Evolutionary conservation across 805 yeast species (phyloP), one percentile per base, ranked within the genome.

Genomic region (Dipodascopsis tothii): DNA sequence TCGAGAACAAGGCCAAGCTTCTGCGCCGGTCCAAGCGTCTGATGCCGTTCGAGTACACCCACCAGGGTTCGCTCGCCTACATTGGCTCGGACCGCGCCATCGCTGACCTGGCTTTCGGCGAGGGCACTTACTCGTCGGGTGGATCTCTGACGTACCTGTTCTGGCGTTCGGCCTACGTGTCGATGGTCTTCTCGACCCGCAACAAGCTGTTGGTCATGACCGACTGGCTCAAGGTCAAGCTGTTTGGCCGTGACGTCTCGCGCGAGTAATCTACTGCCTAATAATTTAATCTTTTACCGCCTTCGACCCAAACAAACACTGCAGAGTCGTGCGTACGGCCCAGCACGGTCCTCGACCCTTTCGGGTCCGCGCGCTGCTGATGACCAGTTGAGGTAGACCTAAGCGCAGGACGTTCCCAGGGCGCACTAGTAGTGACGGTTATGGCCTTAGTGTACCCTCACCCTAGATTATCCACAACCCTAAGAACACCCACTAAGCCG

Each of bases 101-200:
- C 58, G 96, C 96, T 36, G 96, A 88, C 63, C 70, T 90, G 58
- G 75, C 80, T 21, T 69, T 71, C 56, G 62, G 67, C 58, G 65
- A 64, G n/a, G 82, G 86, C 77, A 78, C 82, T 45, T 81, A 81
- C 60, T 77, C 87, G 27, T 70, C 85, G 39, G 90, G 94, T 51
- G 96, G 96, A 60, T 73, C 81, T 40, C 69, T 84, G 63, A 85
- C 96, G 32, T 87, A 82, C 73, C 71, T 85, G 64, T 84, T 88
- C 75, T 88, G 97, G 97, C 81, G 94, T 69, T 76, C 85, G 23
- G 95, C 95, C 23, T 90, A 90, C 67, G 78, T 90, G 54, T 78
- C 84, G 62, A 88, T 90, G 96, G 80, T 90, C 66, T 76, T 90
- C 64, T 80, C 94, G 50, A 77, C 84, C 57, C 81, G 87, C 71